Percentiles rank a stretch among this genome's conserved stretches.
Evolutionary conservation across 2,329 filamentous ascomycete species (phyloP).

Genomic region (Phaeosphaeria sp.): DNA sequence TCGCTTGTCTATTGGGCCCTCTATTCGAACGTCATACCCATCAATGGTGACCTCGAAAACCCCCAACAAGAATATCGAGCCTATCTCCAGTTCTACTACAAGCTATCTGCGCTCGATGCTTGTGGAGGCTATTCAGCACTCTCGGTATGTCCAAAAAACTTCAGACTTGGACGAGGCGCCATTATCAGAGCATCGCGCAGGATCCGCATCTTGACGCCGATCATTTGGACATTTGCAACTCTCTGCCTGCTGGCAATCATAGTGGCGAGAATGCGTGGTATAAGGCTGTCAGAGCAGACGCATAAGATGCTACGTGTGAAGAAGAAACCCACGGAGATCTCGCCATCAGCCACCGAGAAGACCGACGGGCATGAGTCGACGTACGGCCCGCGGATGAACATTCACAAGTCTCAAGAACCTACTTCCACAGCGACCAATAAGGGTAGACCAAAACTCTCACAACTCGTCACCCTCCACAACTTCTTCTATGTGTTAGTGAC

Average conservation of each 20-base stretch:
- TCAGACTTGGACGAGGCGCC: conserved; percentile 3
- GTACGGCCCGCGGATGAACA: too few relatives aligned
- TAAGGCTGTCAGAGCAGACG: background rate
- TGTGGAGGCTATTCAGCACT: conserved; percentile 29
- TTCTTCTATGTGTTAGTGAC: conserved; percentile 8
- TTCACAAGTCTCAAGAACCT: too few relatives aligned
- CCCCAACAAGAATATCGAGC: conserved; percentile 5
- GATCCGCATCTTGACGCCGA: conserved; percentile 19
- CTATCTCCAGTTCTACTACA: conserved; percentile 30
- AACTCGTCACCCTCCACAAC: background rate
- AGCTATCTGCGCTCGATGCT: conserved; percentile 21
- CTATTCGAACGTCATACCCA: conserved; percentile 18
- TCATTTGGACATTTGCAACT: conserved; percentile 28
- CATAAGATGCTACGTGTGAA: background rate
- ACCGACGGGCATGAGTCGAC: too few relatives aligned
- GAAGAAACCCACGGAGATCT: too few relatives aligned
- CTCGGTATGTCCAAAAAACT: conserved; percentile 23
- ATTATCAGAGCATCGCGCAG: conserved; percentile 13
- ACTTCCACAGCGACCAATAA: too few relatives aligned
- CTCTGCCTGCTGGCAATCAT: conserved; percentile 13
- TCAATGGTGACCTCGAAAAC: conserved; percentile 11
- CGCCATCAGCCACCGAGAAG: too few relatives aligned
- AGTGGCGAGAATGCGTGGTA: background rate
- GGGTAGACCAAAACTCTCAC: too few relatives aligned
- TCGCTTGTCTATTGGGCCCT: conserved; percentile 28